Evolutionary conservation across 1,284 basidiomycete species (phyloP), one percentile per base, ranked within the genome.

Genomic region (Coriolopsis trogii): DNA sequence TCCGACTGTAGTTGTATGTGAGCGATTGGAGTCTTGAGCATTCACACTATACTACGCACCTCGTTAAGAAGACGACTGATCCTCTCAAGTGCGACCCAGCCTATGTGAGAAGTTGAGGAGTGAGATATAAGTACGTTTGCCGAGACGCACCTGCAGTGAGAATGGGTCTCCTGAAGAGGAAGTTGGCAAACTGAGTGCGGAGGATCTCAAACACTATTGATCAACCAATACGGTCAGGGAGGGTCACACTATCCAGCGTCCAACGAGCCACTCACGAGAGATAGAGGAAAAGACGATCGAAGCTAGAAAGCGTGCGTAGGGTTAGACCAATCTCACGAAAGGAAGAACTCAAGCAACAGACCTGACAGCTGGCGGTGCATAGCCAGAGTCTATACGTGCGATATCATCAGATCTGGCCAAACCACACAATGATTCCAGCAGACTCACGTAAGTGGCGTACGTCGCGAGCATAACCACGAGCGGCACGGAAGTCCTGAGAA

Each of bases 401-500:
- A 6, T 13, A 12, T 29, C 5, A 26, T 16, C 30, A 9, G 15
- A n/a, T n/a, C n/a, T n/a, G n/a, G n/a, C n/a, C 24, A 16, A 33
- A 31, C 12, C 4, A 18, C n/a, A 28, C 39, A 8, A 8, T 26
- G 9, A 31, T 8, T 8, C 6, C 20, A 62, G n/a, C n/a, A n/a
- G n/a, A n/a, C 68, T 49, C 51, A 72, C 70, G 62, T 79, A 87
- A 26, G 81, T 78, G 4, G 78, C 76, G 61, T 83, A 90, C 1
- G 87, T 87, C n/a, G 77, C 76, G 29, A 84, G 65, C 79, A 89
- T 90, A 6, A 81, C 84, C 34, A 84, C 58, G 2, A 87, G 70
- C 1, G 89, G 87, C 26, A 89, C 79, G 28, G 37, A 53, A 1
- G 42, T 42, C 24, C 51, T 53, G 30, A 34, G 33, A 4, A 7